Base-by-base conservation (phyloP, 1,284 basidiomycete species). In the Exobasidium cylindrosporum region DNA sequence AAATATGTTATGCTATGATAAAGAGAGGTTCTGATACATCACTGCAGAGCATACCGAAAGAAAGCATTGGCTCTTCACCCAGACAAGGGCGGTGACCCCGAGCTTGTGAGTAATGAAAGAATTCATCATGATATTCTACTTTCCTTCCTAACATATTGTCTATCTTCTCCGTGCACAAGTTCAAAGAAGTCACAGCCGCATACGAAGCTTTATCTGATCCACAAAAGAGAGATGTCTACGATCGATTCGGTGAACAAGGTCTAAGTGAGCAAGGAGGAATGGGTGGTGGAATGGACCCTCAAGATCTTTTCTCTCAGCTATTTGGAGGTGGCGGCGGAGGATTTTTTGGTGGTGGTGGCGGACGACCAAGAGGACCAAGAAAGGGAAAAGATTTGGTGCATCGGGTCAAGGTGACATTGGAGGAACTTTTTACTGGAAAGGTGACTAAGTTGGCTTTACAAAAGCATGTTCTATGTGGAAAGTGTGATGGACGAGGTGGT, bases 321-420 rank as follows among this genome's bases (percentile, higher is more conserved):
- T 99, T 98, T 74, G 91, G 86, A 64, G 85, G 85, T 57, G 89
- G 88, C 58, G 84, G 81, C 31, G 77, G 83, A 61, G 83, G 83
- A 87, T 88, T 69, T 80, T 80, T 10, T 52, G 86, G 87, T 1
- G 85, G 86, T 61, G 87, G 86, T 14, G 82, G 85, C 23, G 82
- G 80, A n/a, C 58, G 83, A 53, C 86, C 85, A 6, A 84, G 85
- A 61, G 92, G 92, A n/a, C 89, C 90, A n/a, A 89, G 91, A 77
- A 94, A 91, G 81, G 97, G 94, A 69, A 97, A 97, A 82, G 96
- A 99, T 81, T 90, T 99, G 70, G 90, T 97, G 10, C 96, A 99
- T 83, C 91, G 94, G 65, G 91, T 98, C 73, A 87, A 90, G 78
- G 95, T 97, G 74, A 88, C 92, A 46, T 88, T 98, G 74, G 95